Percentiles rank a stretch among this genome's conserved stretches.
Conservation (phyloP, 2,329 filamentous ascomycete species). For the Penicillium sp. region DNA sequence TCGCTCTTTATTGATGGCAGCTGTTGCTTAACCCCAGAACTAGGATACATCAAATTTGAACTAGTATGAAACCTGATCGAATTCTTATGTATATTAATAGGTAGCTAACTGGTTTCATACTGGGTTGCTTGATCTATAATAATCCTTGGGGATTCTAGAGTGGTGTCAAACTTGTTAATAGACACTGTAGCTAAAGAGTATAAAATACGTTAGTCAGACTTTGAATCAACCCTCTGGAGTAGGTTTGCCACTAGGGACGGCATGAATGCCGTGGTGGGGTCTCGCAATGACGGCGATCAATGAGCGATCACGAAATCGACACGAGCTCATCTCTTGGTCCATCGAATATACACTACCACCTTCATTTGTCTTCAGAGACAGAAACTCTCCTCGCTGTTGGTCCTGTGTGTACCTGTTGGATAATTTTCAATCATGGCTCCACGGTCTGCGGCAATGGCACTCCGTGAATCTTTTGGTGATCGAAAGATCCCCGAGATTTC, state of each 20-base stretch:
- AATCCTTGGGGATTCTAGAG: too few species aligned
- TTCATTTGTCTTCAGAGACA: background rate
- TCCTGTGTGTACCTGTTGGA: background rate
- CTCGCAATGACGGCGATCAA: background rate
- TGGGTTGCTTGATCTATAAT: too few species aligned
- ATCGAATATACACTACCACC: background rate
- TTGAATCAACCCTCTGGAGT: too few species aligned
- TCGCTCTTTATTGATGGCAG: too few species aligned
- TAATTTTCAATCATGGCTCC: background rate
- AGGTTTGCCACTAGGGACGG: background rate
- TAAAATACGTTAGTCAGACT: too few species aligned
- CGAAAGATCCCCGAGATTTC: constrained; percentile 39
- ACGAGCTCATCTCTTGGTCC: background rate
- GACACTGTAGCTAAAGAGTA: too few species aligned
- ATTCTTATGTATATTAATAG: too few species aligned
- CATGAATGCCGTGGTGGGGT: constrained; percentile 1
- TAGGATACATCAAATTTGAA: too few species aligned
- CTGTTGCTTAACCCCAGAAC: too few species aligned
- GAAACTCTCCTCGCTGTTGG: background rate
- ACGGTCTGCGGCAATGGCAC: background rate
- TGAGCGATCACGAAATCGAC: background rate
- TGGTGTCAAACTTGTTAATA: too few species aligned
- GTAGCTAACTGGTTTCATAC: too few species aligned
- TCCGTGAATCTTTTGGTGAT: constrained; percentile 25
- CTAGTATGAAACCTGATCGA: too few species aligned